phyloP scores from a whole-genome alignment of 1,139 yeast species.

The Debaryomyces robertsiae region DNA sequence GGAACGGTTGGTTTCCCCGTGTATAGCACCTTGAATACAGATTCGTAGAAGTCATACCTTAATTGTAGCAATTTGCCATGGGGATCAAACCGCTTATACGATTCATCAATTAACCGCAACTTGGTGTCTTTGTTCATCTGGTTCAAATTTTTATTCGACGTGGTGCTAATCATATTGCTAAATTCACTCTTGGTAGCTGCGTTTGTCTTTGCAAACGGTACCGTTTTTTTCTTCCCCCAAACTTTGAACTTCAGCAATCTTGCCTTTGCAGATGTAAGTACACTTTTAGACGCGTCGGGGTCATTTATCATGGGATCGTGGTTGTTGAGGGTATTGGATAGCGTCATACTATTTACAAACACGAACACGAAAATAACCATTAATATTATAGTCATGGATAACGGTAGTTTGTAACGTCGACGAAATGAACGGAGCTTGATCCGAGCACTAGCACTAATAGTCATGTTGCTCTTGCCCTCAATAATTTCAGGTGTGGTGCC shows the following conservation, averaged over 20 bases:
- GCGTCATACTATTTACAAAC: constrained; percentile 1
- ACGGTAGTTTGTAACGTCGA: constrained; percentile 5
- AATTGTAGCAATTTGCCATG: constrained; percentile 17
- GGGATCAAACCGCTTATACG: constrained; percentile 17
- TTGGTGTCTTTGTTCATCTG: constrained; percentile 14
- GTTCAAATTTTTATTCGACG: constrained; percentile 7
- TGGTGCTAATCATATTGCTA: constrained; percentile 10
- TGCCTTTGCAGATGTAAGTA: background rate
- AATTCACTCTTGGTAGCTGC: constrained; percentile 17
- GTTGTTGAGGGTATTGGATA: constrained; percentile 4
- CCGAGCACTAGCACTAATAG: background rate
- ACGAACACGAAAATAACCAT: background rate
- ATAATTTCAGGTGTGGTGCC: too few relatives aligned
- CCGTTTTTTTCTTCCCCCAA: constrained; percentile 19
- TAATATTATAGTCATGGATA: background rate
- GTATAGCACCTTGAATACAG: constrained; percentile 39
- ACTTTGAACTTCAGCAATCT: background rate
- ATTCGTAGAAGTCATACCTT: constrained; percentile 36
- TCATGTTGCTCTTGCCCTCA: constrained; percentile 1
- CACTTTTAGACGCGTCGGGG: constrained; percentile 13
- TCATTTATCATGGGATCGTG: constrained; percentile 13
- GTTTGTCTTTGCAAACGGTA: constrained; percentile 23
- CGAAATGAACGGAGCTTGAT: constrained; percentile 4
- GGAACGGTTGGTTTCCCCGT: constrained; percentile 41
- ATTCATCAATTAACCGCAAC: constrained; percentile 16